Conservation (phyloP, 2,329 filamentous ascomycete species). For the Pseudonectria foliicola region DNA sequence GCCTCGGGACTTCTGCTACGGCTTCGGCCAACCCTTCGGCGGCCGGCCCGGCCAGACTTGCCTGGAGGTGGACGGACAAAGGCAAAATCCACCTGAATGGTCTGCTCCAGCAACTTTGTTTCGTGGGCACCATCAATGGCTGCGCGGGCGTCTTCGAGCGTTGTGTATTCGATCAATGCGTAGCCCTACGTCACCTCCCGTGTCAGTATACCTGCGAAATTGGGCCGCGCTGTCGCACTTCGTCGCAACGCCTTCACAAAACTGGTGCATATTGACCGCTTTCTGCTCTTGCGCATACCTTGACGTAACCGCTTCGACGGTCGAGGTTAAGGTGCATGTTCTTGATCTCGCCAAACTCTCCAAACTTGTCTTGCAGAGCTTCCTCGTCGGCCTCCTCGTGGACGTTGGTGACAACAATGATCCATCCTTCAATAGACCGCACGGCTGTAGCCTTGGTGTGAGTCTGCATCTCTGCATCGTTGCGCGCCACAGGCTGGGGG, state of each 20-base stretch:
- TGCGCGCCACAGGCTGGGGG: conserved; percentile 35
- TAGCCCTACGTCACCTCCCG: conserved; percentile 54
- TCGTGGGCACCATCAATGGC: conserved; percentile 75
- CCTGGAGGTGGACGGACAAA: conserved; percentile 73
- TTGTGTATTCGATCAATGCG: conserved; percentile 77
- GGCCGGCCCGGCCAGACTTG: conserved; percentile 31
- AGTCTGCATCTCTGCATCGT: conserved; percentile 62
- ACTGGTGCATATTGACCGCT: background rate
- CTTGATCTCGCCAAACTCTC: conserved; percentile 80
- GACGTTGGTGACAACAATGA: conserved; percentile 78
- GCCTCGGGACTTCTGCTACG: conserved; percentile 42
- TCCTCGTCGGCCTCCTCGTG: conserved; percentile 85
- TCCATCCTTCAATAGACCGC: conserved; percentile 85
- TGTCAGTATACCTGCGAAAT: too few species aligned
- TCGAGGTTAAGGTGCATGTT: conserved; percentile 81
- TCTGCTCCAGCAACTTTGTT: conserved; percentile 74
- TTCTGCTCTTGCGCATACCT: conserved; percentile 44
- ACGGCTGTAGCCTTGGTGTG: conserved; percentile 70
- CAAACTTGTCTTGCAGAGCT: conserved; percentile 73
- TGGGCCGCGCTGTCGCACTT: background rate
- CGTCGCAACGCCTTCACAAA: too few species aligned
- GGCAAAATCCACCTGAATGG: conserved; percentile 73
- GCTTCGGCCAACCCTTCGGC: conserved; percentile 38
- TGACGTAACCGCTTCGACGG: conserved; percentile 76
- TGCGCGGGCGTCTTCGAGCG: conserved; percentile 69